A percentile compares a stretch with the other conserved stretches of the same genome.
Evolutionary conservation across 202 grass and related monocot species (phyloP).

Genomic region (Miscanthus sacchariflorus): DNA sequence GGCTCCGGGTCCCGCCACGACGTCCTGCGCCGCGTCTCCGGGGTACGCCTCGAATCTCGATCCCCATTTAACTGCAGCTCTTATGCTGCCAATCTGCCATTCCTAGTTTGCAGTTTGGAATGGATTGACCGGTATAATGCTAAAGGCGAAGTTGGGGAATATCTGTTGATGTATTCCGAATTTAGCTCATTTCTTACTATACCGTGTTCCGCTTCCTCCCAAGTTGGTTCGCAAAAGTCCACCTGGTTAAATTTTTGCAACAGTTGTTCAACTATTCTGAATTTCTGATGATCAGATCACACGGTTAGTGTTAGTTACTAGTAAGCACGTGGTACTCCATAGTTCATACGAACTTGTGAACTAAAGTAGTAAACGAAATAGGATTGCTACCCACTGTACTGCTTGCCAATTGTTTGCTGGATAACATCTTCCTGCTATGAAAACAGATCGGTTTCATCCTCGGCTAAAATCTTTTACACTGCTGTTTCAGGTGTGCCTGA

Average conservation of each 20-base stretch:
- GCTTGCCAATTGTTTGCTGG: background rate
- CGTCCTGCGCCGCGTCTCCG: slow-evolving; percentile 61
- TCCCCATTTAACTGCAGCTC: background rate
- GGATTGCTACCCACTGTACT: background rate
- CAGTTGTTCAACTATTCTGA: background rate
- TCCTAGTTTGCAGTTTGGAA: background rate
- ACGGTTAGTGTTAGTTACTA: background rate
- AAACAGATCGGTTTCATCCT: background rate
- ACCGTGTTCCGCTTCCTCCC: no score
- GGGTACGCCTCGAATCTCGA: slow-evolving; percentile 11
- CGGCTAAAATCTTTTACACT: background rate
- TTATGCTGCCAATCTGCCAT: background rate
- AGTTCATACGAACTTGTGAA: background rate
- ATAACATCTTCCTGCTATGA: background rate
- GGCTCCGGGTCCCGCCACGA: slow-evolving; percentile 30
- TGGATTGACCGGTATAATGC: no score
- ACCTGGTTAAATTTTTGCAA: no score
- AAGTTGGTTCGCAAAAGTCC: no score
- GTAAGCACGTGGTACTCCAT: background rate
- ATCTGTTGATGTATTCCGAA: background rate
- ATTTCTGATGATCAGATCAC: background rate
- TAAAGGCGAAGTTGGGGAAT: no score
- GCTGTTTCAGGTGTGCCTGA: slow-evolving; percentile 51
- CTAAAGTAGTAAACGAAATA: background rate
- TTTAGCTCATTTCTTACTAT: no score